Base-by-base conservation (phyloP, 345 rosid species). In the Euphorbia pulcherrima region DNA sequence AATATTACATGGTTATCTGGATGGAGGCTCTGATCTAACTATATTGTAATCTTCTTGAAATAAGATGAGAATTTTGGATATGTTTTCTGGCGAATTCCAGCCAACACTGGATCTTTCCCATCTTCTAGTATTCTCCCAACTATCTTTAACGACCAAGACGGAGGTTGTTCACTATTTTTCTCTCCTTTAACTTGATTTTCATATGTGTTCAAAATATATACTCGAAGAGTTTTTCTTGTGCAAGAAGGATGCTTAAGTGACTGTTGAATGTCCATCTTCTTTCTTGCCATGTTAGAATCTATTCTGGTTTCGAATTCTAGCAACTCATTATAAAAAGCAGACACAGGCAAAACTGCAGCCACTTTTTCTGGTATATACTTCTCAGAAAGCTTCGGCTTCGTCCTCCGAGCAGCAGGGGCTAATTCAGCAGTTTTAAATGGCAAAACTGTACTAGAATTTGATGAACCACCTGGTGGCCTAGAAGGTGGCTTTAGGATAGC, bases 81-180 rank as follows among this genome's bases (percentile, higher is more conserved):
- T 16, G 73, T 26, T 63, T 76, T 83, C 71, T 72, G 80, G 16
- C 6, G 17, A 56, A 40, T 56, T 64, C 86, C 90, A 33, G 81
- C 64, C 63, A 85, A 69, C 56, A 78, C 56, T 68, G 87, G 84
- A 71, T 85, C 87, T 64, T 82, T 77, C 35, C 85, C 87, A 70
- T 83, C 83, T 78, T 85, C 87, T 70, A 85, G 63, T 47, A 85
- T n/a, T n/a, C n/a, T n/a, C n/a, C n/a, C n/a, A n/a, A n/a, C n/a
- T n/a, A n/a, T n/a, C n/a, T n/a, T n/a, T n/a, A n/a, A n/a, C n/a
- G n/a, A n/a, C n/a, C n/a, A 85, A 14, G 84, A 81, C 54, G 87
- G 84, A 50, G 77, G 70, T 56, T 65, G 80, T 0, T 72, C 68
- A 46, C 35, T 62, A 57, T 69, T 69, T 58, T 67, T 78, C 68